Evolutionary conservation across 2,329 filamentous ascomycete species (phyloP).

Genomic region (Trichocomaceae sp.): DNA sequence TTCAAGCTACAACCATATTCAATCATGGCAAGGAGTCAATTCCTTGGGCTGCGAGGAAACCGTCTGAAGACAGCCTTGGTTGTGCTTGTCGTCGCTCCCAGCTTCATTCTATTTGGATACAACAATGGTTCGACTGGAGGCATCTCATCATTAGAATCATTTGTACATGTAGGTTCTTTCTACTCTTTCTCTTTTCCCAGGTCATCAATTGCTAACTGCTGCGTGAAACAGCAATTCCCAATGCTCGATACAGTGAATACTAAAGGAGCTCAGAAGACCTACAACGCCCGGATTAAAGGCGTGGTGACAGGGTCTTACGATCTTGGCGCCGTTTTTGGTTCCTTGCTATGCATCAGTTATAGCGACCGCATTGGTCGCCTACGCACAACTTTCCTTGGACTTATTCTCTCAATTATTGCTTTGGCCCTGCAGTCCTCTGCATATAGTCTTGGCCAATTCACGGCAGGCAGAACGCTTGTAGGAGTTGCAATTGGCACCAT

Average conservation of each 20-base stretch:
- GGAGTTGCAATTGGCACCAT: constrained; percentile 41
- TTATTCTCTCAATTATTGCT: constrained; percentile 37
- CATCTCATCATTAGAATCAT: constrained; percentile 3
- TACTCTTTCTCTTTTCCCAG: not conserved
- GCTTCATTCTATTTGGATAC: constrained; percentile 9
- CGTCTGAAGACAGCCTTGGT: constrained; percentile 62
- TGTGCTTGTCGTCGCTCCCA: constrained; percentile 43
- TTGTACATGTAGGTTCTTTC: constrained; percentile 4
- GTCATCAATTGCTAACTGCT: not conserved
- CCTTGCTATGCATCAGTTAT: constrained; percentile 40
- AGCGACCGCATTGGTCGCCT: constrained; percentile 43
- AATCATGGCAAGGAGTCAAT: constrained; percentile 25
- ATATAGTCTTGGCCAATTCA: constrained; percentile 43
- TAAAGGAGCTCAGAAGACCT: constrained; percentile 35
- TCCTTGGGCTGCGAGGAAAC: constrained; percentile 60
- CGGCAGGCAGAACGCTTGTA: constrained; percentile 40
- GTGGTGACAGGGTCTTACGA: constrained; percentile 42
- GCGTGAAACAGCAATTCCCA: constrained; percentile 36
- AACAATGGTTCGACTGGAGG: constrained; percentile 10
- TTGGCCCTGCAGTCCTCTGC: constrained; percentile 40
- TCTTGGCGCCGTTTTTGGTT: constrained; percentile 42
- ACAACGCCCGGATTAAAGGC: constrained; percentile 43
- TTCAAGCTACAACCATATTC: not conserved
- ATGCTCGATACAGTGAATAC: constrained; percentile 44
- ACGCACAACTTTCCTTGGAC: constrained; percentile 39